These are phyloP conservation scores for Herpetomonas tarakana DNA, from an alignment of 208 protist species.

Conservation along the genomic window DNA sequence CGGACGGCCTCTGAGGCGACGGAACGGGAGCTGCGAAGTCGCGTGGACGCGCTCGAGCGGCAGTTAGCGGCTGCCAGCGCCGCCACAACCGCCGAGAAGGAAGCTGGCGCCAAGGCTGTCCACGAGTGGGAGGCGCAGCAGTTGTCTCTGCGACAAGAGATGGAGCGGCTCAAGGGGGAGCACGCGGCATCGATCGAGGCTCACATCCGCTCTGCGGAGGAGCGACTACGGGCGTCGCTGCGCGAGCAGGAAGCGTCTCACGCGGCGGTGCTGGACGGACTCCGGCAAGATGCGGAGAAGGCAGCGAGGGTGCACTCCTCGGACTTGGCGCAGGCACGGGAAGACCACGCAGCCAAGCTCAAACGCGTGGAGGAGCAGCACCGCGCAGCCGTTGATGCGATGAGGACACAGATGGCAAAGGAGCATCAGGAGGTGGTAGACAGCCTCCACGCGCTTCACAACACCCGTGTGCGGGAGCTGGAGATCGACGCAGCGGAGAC, in stretches of 20 bases:
- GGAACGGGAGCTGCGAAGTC: constrained; percentile 1
- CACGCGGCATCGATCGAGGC: constrained; percentile 5
- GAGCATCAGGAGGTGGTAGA: not conserved
- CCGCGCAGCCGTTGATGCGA: not conserved
- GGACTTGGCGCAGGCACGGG: no score
- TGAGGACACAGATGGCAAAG: not conserved
- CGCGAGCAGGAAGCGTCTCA: constrained; percentile 14
- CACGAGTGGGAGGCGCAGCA: not conserved
- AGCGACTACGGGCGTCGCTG: constrained; percentile 16
- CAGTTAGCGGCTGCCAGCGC: constrained; percentile 9
- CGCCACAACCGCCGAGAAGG: not conserved
- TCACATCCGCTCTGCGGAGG: constrained; percentile 10
- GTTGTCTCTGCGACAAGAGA: constrained; percentile 5
- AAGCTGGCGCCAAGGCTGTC: not conserved
- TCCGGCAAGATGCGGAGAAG: not conserved
- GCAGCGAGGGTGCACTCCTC: not conserved
- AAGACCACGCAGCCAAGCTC: not conserved
- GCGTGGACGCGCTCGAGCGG: constrained; percentile 10
- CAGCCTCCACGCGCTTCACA: not conserved
- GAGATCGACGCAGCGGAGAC: not conserved
- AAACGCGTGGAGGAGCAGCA: constrained; percentile 8
- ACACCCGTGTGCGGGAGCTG: not conserved
- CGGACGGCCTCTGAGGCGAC: constrained; percentile 6
- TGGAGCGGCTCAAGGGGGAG: constrained; percentile 13
- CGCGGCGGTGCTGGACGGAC: constrained; percentile 18